These are phyloP conservation scores for Aspergillus sclerotiicarbonarius DNA, from an alignment of 495 filamentous ascomycete genomes.

Conservation along the genomic window DNA sequence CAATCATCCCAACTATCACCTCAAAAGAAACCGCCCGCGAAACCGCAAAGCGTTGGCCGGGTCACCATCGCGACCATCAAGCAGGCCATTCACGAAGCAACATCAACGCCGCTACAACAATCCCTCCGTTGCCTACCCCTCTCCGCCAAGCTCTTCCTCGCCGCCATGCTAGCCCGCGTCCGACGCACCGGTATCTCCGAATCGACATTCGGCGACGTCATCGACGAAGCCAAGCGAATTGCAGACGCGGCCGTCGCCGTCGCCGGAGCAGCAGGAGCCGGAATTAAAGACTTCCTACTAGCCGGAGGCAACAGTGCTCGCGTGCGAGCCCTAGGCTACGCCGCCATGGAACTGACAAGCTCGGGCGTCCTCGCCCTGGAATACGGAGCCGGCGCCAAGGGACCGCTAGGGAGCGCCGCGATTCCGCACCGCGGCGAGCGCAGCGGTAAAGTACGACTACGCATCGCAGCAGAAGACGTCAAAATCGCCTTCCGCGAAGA, in stretches of 20 bases:
- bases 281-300: constrained; percentile 44
- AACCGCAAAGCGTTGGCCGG: constrained; percentile 38
- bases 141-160: constrained; percentile 77
- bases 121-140: constrained; percentile 80
- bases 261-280: constrained; percentile 38
- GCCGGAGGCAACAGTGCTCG: constrained; percentile 49
- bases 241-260: constrained; percentile 53
- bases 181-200: constrained; percentile 82
- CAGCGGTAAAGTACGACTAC: constrained; percentile 79
- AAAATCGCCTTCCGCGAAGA: constrained; percentile 85
- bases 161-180: constrained; percentile 74
- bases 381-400: constrained; percentile 38
- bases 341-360: constrained; percentile 78
- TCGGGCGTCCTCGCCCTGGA: constrained; percentile 86
- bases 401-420: constrained; percentile 31
- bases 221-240: constrained; percentile 84
- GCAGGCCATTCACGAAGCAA: constrained; percentile 91
- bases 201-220: constrained; percentile 82
- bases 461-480: constrained; percentile 87
- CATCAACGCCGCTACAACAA: constrained; percentile 85
- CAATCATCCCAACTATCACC: constrained; percentile 14
- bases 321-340: constrained; percentile 64
- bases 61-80: constrained; percentile 94
- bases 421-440: constrained; percentile 67
- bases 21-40: constrained; percentile 20